Evolutionary conservation across 176 grass and related monocot species (phyloP).

Genomic region (Secale cereale): DNA sequence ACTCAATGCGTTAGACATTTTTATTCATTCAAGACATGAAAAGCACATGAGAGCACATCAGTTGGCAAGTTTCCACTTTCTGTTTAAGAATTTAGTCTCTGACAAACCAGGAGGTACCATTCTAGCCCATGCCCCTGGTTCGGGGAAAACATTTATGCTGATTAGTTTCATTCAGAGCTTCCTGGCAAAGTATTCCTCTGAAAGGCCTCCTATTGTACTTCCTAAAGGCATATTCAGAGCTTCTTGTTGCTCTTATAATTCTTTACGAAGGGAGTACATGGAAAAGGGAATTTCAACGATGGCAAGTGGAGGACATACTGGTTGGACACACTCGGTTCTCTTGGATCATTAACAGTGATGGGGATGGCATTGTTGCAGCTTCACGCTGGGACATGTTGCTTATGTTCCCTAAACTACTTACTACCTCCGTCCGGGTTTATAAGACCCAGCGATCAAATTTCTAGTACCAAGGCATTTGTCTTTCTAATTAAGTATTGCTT

Average conservation of each 20-base stretch:
- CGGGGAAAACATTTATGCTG: slow-evolving; percentile 86
- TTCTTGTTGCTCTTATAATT: no score
- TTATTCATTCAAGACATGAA: slow-evolving; percentile 64
- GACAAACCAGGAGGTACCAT: slow-evolving; percentile 83
- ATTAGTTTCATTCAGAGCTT: slow-evolving; percentile 93
- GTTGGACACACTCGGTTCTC: slow-evolving; percentile 81
- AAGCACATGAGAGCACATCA: slow-evolving; percentile 49
- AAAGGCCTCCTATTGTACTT: slow-evolving; percentile 62
- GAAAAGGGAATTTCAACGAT: slow-evolving; percentile 38
- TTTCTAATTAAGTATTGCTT: no score
- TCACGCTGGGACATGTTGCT: slow-evolving; percentile 78
- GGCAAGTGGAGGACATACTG: slow-evolving; percentile 81
- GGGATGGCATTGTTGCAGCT: slow-evolving; percentile 36
- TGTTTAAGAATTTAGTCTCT: slow-evolving; percentile 71
- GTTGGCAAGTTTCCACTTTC: slow-evolving; percentile 73
- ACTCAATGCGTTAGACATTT: slow-evolving; percentile 47
- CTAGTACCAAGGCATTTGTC: no score
- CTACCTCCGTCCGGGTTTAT: no score
- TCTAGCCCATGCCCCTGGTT: slow-evolving; percentile 69
- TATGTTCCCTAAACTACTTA: slow-evolving; percentile 70
- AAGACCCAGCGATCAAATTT: no score
- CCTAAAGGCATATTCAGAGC: slow-evolving; percentile 86
- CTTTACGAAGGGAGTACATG: no score
- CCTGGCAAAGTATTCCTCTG: slow-evolving; percentile 45
- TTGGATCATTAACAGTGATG: slow-evolving; percentile 47